These are phyloP conservation scores for Aquilaria malaccensis DNA, from an alignment of 345 rosid genomes.

Conservation along the genomic window DNA sequence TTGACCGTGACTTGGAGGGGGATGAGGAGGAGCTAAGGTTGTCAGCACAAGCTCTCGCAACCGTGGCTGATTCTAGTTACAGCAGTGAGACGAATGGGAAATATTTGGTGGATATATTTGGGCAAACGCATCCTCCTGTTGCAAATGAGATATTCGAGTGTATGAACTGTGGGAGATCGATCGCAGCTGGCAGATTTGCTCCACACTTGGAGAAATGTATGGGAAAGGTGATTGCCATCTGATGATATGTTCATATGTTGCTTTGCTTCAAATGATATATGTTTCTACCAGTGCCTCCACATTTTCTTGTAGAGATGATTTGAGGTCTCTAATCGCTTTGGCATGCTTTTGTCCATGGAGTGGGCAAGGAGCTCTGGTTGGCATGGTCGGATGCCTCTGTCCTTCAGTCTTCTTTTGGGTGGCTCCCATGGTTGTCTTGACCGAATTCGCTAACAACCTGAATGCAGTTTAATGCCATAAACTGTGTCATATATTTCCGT, in stretches of 20 bases:
- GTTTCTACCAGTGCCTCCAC: neutral
- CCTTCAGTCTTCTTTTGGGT: too few species aligned
- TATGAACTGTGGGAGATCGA: constrained; percentile 87
- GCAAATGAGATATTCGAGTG: constrained; percentile 84
- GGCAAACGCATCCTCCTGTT: constrained; percentile 78
- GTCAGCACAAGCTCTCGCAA: constrained; percentile 72
- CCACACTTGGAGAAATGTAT: constrained; percentile 97
- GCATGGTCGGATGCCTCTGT: neutral
- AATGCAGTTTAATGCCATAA: too few species aligned
- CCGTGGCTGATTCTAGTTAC: constrained; percentile 63
- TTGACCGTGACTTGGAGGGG: constrained; percentile 71
- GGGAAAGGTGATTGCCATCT: constrained; percentile 74
- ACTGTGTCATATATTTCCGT: neutral
- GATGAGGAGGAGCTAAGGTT: constrained; percentile 87
- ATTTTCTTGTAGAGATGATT: too few species aligned
- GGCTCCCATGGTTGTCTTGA: too few species aligned
- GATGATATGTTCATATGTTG: neutral
- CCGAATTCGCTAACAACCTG: too few species aligned
- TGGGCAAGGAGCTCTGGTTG: neutral
- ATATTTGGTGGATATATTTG: constrained; percentile 84
- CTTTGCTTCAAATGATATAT: neutral
- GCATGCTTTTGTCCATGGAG: too few species aligned
- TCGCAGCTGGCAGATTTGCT: constrained; percentile 91
- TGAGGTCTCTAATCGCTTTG: too few species aligned
- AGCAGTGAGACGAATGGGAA: constrained; percentile 64